Conservation (phyloP, 345 rosid genomes). For the Bruguiera sexangula region DNA sequence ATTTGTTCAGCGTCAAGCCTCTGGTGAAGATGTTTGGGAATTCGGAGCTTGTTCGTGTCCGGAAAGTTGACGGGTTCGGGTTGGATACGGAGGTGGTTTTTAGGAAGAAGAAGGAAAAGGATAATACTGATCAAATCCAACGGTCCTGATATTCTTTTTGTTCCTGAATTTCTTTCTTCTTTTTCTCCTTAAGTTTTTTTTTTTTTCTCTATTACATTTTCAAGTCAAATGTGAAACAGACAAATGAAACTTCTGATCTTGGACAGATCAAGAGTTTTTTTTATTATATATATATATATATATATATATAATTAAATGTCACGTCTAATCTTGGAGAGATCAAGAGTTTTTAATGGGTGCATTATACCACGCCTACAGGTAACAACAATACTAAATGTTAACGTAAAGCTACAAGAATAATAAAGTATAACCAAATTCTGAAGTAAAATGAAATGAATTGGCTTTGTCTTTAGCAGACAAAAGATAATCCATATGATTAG, state of each 20-base stretch:
- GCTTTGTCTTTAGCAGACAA: conserved; percentile 17
- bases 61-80: conserved; percentile 88
- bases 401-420: neutral
- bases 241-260: neutral
- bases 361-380: no score
- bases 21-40: conserved; percentile 47
- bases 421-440: neutral
- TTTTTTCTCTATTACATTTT: neutral
- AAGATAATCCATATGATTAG: neutral
- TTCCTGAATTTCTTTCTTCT: neutral
- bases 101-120: conserved; percentile 33
- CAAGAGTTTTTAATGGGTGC: neutral
- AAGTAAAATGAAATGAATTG: neutral
- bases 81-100: conserved; percentile 88
- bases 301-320: no score
- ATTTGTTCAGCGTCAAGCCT: conserved; percentile 55
- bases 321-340: neutral
- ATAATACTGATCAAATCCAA: neutral
- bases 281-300: neutral
- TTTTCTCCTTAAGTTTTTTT: neutral
- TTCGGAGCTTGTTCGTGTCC: conserved; percentile 54
- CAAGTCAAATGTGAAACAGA: neutral
- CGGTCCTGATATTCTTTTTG: neutral
- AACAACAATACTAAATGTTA: neutral
- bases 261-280: neutral